Conservation (phyloP, 1,139 yeast genomes). For the Komagataea norvegica region DNA sequence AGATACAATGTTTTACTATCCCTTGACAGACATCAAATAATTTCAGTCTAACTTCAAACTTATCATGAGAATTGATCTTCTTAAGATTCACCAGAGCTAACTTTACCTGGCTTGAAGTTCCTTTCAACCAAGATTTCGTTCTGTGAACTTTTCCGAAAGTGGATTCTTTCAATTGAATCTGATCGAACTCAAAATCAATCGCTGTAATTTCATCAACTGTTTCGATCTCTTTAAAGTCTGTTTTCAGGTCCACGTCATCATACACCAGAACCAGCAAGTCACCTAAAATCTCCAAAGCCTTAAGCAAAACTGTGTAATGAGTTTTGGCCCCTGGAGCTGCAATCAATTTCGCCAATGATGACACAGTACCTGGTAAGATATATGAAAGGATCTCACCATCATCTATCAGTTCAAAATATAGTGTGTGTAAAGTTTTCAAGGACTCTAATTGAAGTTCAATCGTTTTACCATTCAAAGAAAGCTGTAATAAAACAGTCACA, state of each 20-base stretch:
- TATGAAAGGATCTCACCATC: slow-evolving; percentile 50
- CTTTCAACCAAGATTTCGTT: slow-evolving; percentile 56
- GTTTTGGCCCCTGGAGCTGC: slow-evolving; percentile 30
- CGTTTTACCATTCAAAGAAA: slow-evolving; percentile 27
- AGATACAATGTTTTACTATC: slow-evolving; percentile 30
- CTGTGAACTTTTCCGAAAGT: slow-evolving; percentile 36
- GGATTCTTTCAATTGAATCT: slow-evolving; percentile 20
- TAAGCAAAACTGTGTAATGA: slow-evolving; percentile 38
- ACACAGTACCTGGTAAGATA: slow-evolving; percentile 54
- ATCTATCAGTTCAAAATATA: slow-evolving; percentile 33
- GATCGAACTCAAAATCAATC: slow-evolving; percentile 14
- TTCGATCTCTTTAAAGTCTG: slow-evolving; percentile 17
- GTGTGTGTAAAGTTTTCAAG: slow-evolving; percentile 31
- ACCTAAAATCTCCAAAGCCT: slow-evolving; percentile 32
- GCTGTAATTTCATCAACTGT: slow-evolving; percentile 14
- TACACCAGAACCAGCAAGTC: slow-evolving; percentile 35
- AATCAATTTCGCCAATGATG: slow-evolving; percentile 42
- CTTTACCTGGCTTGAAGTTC: slow-evolving; percentile 56
- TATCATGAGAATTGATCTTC: slow-evolving; percentile 26
- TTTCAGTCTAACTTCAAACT: slow-evolving; percentile 31
- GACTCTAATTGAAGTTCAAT: slow-evolving; percentile 34
- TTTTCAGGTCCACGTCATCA: slow-evolving; percentile 36
- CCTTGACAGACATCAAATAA: slow-evolving; percentile 30
- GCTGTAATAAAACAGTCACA: slow-evolving; percentile 40
- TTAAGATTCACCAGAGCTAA: slow-evolving; percentile 21